Base-by-base conservation (phyloP, 2,329 filamentous ascomycete species). In the Paracorniculantispora psalliotae region DNA sequence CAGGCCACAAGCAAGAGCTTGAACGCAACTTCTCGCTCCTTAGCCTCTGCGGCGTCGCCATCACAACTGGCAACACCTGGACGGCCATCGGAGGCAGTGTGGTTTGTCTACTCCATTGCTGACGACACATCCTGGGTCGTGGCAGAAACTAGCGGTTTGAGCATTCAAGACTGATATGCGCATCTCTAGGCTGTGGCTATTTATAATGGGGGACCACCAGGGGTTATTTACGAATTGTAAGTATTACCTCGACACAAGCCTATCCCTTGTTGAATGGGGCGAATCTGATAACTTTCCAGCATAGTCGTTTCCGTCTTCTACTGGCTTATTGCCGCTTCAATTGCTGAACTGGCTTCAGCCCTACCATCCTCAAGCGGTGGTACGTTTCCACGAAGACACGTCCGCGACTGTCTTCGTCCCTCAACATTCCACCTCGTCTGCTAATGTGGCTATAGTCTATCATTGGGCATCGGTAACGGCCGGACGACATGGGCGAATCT, bases 401-500 rank as follows among this genome's bases (percentile, higher is more conserved):
- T 15, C 41, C 41, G 41, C 41, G n/a, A 21, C 17, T 37, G 41
- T 44, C 23, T 25, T 21, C 1, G 26, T 44, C 51, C 37, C 35
- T 26, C 33, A 37, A 37, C 10, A 37, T 37, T 15, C 33, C 33
- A 37, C 33, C 33, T 37, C 33, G 10, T 37, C 7, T 43, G n/a
- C 21, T 41, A 21, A 55, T 39, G 12, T 12, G 21, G 41, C 41
- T 23, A 19, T 12, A 44, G 67, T 82, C 10, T 82, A 82, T 64
- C 79, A 82, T 61, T 82, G 79, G 79, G 78, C 79, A 4, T 75
- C 74, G 4, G 71, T 81, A 21, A 81, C 79, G 1, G 73, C 75
- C 12, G 79, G 79, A 7, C 73, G 69, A 46, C 48, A 33, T 21
- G 78, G 79, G n/a, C 71, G 75, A 26, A 65, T 75, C 5, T 67